Evolutionary conservation across 164 flowering plant species (phyloP).

Genomic region (Berberis vulgaris): DNA sequence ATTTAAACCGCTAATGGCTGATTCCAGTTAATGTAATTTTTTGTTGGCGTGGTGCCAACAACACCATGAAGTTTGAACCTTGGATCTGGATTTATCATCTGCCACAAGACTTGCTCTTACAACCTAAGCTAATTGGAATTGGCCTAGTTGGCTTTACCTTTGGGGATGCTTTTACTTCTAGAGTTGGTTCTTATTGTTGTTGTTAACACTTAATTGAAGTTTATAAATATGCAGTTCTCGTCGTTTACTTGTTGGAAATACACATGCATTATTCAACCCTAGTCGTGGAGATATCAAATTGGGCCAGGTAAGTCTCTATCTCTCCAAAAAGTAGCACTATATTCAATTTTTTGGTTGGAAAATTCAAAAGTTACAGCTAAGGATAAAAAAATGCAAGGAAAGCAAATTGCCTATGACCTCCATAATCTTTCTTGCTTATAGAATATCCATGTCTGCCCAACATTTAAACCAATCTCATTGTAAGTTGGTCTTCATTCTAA

Average conservation of each 20-base stretch:
- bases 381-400: neutral
- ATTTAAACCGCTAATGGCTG: no score
- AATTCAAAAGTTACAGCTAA: no score
- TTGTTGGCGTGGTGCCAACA: neutral
- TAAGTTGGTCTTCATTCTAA: no score
- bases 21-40: neutral
- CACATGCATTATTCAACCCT: slow-evolving; percentile 81
- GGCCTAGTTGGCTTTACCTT: neutral
- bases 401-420: neutral
- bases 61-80: neutral
- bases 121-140: no score
- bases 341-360: neutral
- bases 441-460: no score
- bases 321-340: neutral
- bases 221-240: slow-evolving; percentile 29
- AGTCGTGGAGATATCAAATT: slow-evolving; percentile 90
- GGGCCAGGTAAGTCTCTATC: slow-evolving; percentile 57
- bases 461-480: no score
- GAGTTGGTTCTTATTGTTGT: neutral
- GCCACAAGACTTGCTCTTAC: no score
- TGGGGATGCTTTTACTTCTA: neutral
- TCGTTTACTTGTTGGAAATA: slow-evolving; percentile 65
- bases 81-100: neutral
- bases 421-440: neutral
- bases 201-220: neutral